These are phyloP conservation scores for Podaxis sp. DNA, from an alignment of 768 basidiomycete genomes.

Conservation along the genomic window DNA sequence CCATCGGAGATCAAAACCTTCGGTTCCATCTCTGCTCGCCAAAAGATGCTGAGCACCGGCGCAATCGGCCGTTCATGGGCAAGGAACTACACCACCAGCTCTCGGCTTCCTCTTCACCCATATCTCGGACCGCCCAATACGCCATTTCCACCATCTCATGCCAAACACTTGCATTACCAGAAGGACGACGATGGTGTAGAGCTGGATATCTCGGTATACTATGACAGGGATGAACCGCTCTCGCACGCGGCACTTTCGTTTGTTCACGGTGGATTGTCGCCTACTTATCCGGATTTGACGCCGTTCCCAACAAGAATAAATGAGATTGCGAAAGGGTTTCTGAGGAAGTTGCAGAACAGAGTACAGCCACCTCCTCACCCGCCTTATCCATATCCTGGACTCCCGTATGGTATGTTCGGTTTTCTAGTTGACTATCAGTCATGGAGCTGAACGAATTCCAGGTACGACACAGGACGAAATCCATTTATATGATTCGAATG, in stretches of 20 bases:
- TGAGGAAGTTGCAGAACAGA: slow-evolving; percentile 68
- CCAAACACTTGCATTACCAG: slow-evolving; percentile 29
- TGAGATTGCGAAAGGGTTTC: slow-evolving; percentile 62
- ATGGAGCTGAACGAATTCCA: slow-evolving; percentile 15
- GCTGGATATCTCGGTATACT: slow-evolving; percentile 18
- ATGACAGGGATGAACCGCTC: slow-evolving; percentile 44
- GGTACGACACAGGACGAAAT: slow-evolving; percentile 66
- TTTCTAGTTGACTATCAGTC: neutral
- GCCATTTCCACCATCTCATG: slow-evolving; percentile 45
- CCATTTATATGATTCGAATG: slow-evolving; percentile 71
- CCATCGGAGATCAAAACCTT: slow-evolving; percentile 82
- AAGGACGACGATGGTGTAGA: slow-evolving; percentile 24
- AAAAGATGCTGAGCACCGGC: slow-evolving; percentile 73
- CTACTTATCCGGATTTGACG: slow-evolving; percentile 67
- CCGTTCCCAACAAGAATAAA: slow-evolving; percentile 90
- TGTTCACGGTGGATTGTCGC: slow-evolving; percentile 89
- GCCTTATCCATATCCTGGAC: slow-evolving; percentile 68
- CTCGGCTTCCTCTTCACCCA: slow-evolving; percentile 79
- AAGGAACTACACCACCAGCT: slow-evolving; percentile 77
- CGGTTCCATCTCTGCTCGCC: slow-evolving; percentile 67
- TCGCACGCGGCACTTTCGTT: slow-evolving; percentile 86
- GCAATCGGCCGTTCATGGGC: slow-evolving; percentile 83
- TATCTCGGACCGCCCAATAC: slow-evolving; percentile 68
- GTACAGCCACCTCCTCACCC: slow-evolving; percentile 78
- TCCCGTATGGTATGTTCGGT: slow-evolving; percentile 50